Conservation (phyloP, 2,329 filamentous ascomycete species). For the Sporothrix pallida region DNA sequence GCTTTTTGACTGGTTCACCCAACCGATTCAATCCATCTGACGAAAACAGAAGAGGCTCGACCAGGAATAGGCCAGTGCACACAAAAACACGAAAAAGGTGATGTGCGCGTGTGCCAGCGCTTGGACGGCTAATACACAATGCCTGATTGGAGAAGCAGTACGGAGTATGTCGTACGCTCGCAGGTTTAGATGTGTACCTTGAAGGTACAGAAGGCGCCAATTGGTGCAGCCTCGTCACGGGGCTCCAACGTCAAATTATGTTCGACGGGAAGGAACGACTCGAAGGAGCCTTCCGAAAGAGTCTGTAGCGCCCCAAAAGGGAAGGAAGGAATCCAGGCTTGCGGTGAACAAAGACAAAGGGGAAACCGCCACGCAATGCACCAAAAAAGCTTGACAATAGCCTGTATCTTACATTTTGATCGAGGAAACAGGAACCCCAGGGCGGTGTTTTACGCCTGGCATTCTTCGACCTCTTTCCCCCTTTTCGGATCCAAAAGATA, state of each 20-base stretch:
- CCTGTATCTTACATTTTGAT: background rate
- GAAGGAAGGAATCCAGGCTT: background rate
- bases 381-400: background rate
- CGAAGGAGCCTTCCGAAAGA: background rate
- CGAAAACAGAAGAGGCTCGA: background rate
- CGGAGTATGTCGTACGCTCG: no score
- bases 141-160: background rate
- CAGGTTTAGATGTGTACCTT: background rate
- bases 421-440: slow-evolving; percentile 8
- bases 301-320: background rate
- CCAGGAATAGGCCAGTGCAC: background rate
- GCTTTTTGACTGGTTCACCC: background rate
- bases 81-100: background rate
- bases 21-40: background rate
- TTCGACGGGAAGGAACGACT: background rate
- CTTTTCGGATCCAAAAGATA: background rate
- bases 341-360: background rate
- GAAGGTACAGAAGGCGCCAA: background rate
- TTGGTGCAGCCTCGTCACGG: slow-evolving; percentile 9
- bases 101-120: background rate
- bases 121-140: background rate
- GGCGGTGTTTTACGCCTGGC: background rate
- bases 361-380: background rate
- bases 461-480: background rate
- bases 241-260: background rate